Evolutionary conservation across 371 early-diverging fungal species (phyloP), one percentile per base, ranked within the genome.

Genomic region (Fennellomyces sp.): DNA sequence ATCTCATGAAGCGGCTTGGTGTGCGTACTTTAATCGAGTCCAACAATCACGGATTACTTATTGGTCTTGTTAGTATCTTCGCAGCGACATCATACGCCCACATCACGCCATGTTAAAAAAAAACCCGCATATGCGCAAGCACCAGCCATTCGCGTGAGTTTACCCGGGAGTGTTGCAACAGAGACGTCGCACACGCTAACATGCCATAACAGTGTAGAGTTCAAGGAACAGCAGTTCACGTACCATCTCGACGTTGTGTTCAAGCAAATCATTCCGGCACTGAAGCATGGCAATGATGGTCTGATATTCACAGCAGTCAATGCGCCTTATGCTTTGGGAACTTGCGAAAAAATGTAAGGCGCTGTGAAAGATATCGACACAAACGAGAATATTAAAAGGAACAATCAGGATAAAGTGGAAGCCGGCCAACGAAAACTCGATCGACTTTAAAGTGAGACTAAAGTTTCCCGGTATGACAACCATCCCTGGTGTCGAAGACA

Each of bases 401-500:
- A n/a, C n/a, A n/a, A 35, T 0, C 65, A 94, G 93, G 84, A 73
- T 99, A 30, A 99, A 99, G 81, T 99, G 99, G 99, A 99, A 99
- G 68, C 99, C 99, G 11, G 88, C 97, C 11, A 87, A 92, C 56
- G 94, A 99, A 64, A 99, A 99, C 73, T 96, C 99, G 0, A 85
- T 99, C 12, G 99, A 99, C 69, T 98, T 99, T 58, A 83, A 81
- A 61, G 73, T 91, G 10, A 41, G 70, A 13, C 61, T 90, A 6
- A 55, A 67, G 26, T 81, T 73, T 45, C 78, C 80, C 33, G 66
- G 63, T 13, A 60, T 64, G 15, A 66, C 63, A 7, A 62, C 67
- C 6, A 29, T 76, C 39, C 78, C 78, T 2, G 81, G 76, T 10
- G 76, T 70, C 1, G 50, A 60, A 15, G 73, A 77, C 36, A 58